A percentile compares a stretch with the other conserved stretches of the same genome.
Conservation (phyloP, 2,329 filamentous ascomycete genomes). For the Exophiala lecanii-corni region DNA sequence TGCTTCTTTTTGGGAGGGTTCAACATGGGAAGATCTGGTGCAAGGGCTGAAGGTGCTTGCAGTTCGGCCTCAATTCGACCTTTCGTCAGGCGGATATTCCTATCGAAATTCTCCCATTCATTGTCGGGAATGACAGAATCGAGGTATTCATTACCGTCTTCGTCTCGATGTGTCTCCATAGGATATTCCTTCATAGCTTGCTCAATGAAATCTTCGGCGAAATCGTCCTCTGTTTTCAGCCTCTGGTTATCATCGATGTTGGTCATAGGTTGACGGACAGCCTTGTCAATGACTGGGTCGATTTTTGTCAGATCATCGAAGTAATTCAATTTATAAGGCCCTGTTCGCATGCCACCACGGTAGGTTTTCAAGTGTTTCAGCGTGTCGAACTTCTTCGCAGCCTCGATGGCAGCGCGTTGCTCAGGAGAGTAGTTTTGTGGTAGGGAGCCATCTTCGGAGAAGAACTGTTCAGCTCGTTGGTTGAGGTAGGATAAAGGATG, state of each 20-base stretch:
- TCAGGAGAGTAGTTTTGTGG: slow-evolving; percentile 65
- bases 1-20: slow-evolving; percentile 32
- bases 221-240: slow-evolving; percentile 60
- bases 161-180: slow-evolving; percentile 34
- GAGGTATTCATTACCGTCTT: slow-evolving; percentile 17
- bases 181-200: slow-evolving; percentile 41
- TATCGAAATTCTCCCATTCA: slow-evolving; percentile 23
- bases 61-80: slow-evolving; percentile 48
- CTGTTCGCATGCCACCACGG: slow-evolving; percentile 65
- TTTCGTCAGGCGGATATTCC: slow-evolving; percentile 44
- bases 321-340: slow-evolving; percentile 72
- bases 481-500: slow-evolving; percentile 6
- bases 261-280: slow-evolving; percentile 46
- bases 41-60: slow-evolving; percentile 45
- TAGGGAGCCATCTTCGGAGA: slow-evolving; percentile 7
- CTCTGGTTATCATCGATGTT: slow-evolving; percentile 54
- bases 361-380: slow-evolving; percentile 61
- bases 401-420: slow-evolving; percentile 76
- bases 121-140: slow-evolving; percentile 1
- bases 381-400: slow-evolving; percentile 73
- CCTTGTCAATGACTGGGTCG: slow-evolving; percentile 73
- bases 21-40: slow-evolving; percentile 48
- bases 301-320: slow-evolving; percentile 77
- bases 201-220: slow-evolving; percentile 53
- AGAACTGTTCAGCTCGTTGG: slow-evolving; percentile 12